These are phyloP conservation scores for Cyclotella choctawhatcheeana DNA, from an alignment of 108 stramenopile species.

Conservation along the genomic window DNA sequence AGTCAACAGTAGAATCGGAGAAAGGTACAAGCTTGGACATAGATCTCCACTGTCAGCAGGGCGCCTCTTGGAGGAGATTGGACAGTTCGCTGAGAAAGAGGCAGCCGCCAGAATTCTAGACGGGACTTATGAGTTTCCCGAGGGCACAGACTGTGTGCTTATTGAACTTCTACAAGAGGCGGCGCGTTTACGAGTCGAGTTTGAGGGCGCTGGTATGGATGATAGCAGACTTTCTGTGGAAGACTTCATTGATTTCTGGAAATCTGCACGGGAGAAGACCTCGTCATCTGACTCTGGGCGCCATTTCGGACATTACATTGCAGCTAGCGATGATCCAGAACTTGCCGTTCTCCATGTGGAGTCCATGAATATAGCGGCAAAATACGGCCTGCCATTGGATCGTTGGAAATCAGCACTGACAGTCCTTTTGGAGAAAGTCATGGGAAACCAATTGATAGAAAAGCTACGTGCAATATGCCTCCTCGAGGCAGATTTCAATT, in stretches of 20 bases:
- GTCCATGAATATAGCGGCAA: neutral
- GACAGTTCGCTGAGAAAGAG: neutral
- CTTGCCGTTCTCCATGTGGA: constrained; percentile 19
- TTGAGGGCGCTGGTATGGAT: neutral
- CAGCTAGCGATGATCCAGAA: neutral
- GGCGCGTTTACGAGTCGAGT: neutral
- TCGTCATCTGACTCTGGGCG: constrained; percentile 14
- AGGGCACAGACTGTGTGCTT: neutral
- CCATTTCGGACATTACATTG: constrained; percentile 31
- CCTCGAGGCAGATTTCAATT: constrained; percentile 42
- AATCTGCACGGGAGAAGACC: neutral
- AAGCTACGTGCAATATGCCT: constrained; percentile 33
- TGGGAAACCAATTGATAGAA: constrained; percentile 23
- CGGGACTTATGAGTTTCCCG: constrained; percentile 24
- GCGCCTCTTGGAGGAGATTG: constrained; percentile 5
- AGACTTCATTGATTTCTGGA: constrained; percentile 30
- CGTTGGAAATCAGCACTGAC: constrained; percentile 24
- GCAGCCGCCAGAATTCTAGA: constrained; percentile 10
- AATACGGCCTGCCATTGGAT: constrained; percentile 1
- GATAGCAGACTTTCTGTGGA: neutral
- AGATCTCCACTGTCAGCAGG: neutral
- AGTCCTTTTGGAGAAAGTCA: constrained; percentile 30
- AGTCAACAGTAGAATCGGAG: neutral
- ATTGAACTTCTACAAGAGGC: constrained; percentile 16
- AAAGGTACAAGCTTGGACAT: neutral